phyloP scores from a whole-genome alignment of 1,284 basidiomycete species.

The Crucibulum parvulum region DNA sequence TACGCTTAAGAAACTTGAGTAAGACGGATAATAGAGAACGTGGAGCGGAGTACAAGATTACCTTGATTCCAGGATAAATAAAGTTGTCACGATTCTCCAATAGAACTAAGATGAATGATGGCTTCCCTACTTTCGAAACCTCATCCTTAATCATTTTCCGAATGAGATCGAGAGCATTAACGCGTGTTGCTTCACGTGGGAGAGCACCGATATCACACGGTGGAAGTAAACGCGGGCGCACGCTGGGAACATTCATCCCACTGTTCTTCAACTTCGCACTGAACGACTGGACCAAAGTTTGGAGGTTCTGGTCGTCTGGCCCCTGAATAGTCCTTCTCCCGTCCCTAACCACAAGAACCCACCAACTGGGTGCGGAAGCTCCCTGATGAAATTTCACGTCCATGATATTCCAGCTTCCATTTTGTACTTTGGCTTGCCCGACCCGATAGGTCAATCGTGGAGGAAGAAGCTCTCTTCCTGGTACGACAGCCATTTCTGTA shows the following conservation, averaged over 20 bases:
- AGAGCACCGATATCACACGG: slow-evolving; percentile 30
- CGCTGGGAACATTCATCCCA: slow-evolving; percentile 54
- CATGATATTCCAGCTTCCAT: slow-evolving; percentile 78
- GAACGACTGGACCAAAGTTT: slow-evolving; percentile 54
- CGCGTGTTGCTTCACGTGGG: slow-evolving; percentile 48
- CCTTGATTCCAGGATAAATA: slow-evolving; percentile 80
- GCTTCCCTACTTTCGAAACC: slow-evolving; percentile 36
- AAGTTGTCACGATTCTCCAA: slow-evolving; percentile 68
- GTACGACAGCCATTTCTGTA: slow-evolving; percentile 63
- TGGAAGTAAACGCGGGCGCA: slow-evolving; percentile 46
- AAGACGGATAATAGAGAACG: neutral
- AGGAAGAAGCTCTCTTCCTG: slow-evolving; percentile 64
- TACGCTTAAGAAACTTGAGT: slow-evolving; percentile 40
- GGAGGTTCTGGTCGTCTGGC: slow-evolving; percentile 47
- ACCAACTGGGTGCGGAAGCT: slow-evolving; percentile 58
- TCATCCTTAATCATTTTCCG: slow-evolving; percentile 39
- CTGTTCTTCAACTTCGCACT: slow-evolving; percentile 55
- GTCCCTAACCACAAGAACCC: slow-evolving; percentile 65
- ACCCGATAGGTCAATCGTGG: slow-evolving; percentile 61
- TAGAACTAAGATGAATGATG: slow-evolving; percentile 68
- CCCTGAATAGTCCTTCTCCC: slow-evolving; percentile 43
- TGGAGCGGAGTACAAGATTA: slow-evolving; percentile 12
- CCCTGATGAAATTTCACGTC: slow-evolving; percentile 68
- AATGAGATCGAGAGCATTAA: slow-evolving; percentile 47
- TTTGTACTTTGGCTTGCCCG: slow-evolving; percentile 49